Evolutionary conservation across 495 filamentous ascomycete species (phyloP), one percentile per base, ranked within the genome.

Genomic region (Elaphomyces granulatus): DNA sequence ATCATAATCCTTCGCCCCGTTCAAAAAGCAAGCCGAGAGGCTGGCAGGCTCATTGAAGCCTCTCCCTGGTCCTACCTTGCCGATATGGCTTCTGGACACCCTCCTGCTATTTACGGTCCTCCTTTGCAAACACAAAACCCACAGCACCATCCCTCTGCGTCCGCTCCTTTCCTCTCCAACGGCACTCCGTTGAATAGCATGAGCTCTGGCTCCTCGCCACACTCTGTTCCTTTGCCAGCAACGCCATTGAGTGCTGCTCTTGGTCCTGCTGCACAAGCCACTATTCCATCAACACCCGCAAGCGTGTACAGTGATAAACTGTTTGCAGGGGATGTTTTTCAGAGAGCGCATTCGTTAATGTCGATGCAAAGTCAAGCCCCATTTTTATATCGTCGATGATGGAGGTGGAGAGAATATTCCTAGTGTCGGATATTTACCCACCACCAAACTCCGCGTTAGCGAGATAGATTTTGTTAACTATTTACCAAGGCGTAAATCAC

Each of bases 211-310:
- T 48, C 58, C 43, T 67, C 55, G 38, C 64, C 49, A 38, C 70
- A 53, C 31, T 65, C 63, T 1, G 38, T 61, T 8, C 50, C 63
- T 32, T 50, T 78, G 8, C 76, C 74, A 21, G 67, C 77, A 3
- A 81, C 77, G 3, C 86, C 86, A 4, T 67, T 88, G 42, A 87
- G 81, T 48, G 86, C 86, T 12, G 86, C 86, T 10, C 70, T 94
- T 3, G 86, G 86, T 3, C 82, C 85, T 6, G 87, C 87, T 28
- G 84, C 83, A 12, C 83, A 90, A 54, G 85, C 87, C 2, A 94
- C 87, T 1, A 77, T 94, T 15, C 84, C 86, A 3, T 80, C 77
- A 7, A 86, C 80, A 0, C 81, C 82, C 17, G 76, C 75, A 39
- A 82, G 73, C 55, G 75, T 70, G 3, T 81, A 80, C 51, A 60